A percentile compares a stretch with the other conserved stretches of the same genome.
phyloP scores from a whole-genome alignment of 306 rosid species.

The Echinosophora koreensis region DNA sequence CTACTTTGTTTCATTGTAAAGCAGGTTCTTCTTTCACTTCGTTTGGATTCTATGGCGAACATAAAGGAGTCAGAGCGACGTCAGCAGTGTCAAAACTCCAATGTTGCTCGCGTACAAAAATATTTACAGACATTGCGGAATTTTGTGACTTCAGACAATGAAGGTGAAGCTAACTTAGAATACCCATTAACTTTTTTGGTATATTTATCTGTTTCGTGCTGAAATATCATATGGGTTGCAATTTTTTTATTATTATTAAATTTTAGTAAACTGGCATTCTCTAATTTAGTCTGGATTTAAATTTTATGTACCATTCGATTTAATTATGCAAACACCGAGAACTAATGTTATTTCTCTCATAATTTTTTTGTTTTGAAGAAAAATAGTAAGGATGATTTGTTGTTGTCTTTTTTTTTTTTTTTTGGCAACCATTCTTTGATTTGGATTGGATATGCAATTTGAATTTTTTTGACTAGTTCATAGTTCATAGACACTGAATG shows the following conservation, averaged over 20 bases:
- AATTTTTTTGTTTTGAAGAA: neutral
- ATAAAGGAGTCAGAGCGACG: neutral
- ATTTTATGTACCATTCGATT: neutral
- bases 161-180: neutral
- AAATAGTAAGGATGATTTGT: neutral
- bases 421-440: too few species aligned
- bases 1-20: too few species aligned
- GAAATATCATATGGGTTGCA: too few species aligned
- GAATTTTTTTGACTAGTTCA: too few species aligned
- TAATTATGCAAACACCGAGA: neutral
- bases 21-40: neutral
- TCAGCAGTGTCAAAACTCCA: neutral
- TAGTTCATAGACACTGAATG: too few species aligned
- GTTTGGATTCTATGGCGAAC: neutral
- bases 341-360: neutral
- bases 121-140: neutral
- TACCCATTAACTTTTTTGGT: too few species aligned
- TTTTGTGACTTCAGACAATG: neutral
- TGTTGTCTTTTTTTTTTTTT: too few species aligned
- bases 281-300: neutral
- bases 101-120: neutral
- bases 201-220: too few species aligned
- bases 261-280: neutral
- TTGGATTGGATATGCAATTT: too few species aligned
- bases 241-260: too few species aligned